Base-by-base conservation (phyloP, 345 rosid species). In the Streptanthus diversifolius region DNA sequence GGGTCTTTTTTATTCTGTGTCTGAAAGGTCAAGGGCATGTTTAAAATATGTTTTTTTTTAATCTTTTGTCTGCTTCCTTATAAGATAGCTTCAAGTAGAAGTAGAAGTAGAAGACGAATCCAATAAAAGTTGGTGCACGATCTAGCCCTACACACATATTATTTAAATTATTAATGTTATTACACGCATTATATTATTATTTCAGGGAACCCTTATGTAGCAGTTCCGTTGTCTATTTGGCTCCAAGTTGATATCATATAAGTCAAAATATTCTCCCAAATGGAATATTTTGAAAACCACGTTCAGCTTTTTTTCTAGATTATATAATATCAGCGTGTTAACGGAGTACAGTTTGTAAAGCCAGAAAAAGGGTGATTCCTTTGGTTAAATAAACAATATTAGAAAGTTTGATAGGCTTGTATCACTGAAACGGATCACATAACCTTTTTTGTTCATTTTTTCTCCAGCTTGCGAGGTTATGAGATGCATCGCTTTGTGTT, bases 331-430 rank as follows among this genome's bases (percentile, higher is more conserved):
- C 15, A 57, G 43, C 69, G 30, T 52, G 48, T 41, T 61, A 52
- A n/a, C 52, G 68, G 69, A 40, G n/a, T 13, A 21, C 69, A 52
- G 63, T 52, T 61, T 41, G 48, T 75, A 68, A 68, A 68, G 74
- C 58, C 19, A 19, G 19, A 19, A 22, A 22, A 43, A 30, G 7
- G 21, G 18, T 66, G 63, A 40, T 59, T 67, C 48, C 32, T 29
- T 37, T 39, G 47, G 60, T 30, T 45, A 27, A 27, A 18, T 4
- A 65, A 73, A 54, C 64, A 63, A 5, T 72, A 41, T 33, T 63
- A 54, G 39, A 72, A 54, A 54, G 64, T 43, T 40, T 53, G 40
- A 71, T 27, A 25, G 22, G 37, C 14, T 72, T 63, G 72, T 35
- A 74, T 66, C 72, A 66, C 59, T 66, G 10, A 44, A 66, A 57